phyloP scores from a whole-genome alignment of 169 alveolate species.

The Cryptosporidium sp. region DNA sequence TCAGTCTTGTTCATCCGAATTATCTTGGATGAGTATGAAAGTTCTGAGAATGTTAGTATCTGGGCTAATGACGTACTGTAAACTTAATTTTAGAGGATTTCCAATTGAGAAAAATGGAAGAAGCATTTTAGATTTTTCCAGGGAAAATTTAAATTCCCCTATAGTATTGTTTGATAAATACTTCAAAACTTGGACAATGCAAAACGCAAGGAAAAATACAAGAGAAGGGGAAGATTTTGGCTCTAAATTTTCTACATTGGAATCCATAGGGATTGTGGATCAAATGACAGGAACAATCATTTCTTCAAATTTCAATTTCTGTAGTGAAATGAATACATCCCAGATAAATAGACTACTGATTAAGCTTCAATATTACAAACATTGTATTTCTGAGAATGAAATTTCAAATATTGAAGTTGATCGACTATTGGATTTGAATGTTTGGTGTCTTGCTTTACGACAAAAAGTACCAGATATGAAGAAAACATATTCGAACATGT shows the following conservation, averaged over 20 bases:
- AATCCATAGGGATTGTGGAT: slow-evolving; percentile 54
- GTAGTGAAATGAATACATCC: slow-evolving; percentile 33
- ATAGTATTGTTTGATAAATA: slow-evolving; percentile 12
- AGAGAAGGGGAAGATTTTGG: not conserved
- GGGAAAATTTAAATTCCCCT: slow-evolving; percentile 15
- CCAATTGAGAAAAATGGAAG: slow-evolving; percentile 35
- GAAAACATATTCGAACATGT: slow-evolving; percentile 30
- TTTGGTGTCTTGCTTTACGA: slow-evolving; percentile 66
- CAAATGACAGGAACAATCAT: not conserved
- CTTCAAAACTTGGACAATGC: slow-evolving; percentile 52
- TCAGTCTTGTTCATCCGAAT: slow-evolving; percentile 40
- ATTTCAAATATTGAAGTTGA: not conserved
- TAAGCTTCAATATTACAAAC: slow-evolving; percentile 50
- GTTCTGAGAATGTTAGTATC: slow-evolving; percentile 26
- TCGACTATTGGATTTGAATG: slow-evolving; percentile 21
- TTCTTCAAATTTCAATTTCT: slow-evolving; percentile 7
- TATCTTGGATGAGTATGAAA: slow-evolving; percentile 26
- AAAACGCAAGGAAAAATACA: not conserved
- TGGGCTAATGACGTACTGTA: slow-evolving; percentile 62
- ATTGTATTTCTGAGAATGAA: slow-evolving; percentile 44
- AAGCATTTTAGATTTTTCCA: slow-evolving; percentile 22
- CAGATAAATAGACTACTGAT: slow-evolving; percentile 57
- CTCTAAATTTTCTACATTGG: slow-evolving; percentile 22
- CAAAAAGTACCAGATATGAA: slow-evolving; percentile 45
- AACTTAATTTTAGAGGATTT: slow-evolving; percentile 29